Conservation (phyloP, 805 yeast species). For the Grigorovia jiainica region DNA sequence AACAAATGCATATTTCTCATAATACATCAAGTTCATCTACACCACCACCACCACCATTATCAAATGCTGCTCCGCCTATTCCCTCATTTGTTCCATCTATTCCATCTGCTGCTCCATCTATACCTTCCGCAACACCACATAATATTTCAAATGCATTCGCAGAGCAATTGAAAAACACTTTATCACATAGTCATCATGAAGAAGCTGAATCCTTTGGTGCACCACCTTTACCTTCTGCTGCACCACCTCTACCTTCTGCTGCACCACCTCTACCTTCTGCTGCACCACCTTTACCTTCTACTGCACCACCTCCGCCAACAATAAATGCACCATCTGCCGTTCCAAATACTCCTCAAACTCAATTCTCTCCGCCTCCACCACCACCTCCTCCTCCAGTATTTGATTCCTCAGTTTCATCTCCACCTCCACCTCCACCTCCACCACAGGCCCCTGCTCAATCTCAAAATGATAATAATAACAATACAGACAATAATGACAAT, state of each 20-base stretch:
- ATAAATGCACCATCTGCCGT: constrained; percentile 7
- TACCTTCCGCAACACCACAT: constrained; percentile 14
- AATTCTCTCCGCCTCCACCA: neutral
- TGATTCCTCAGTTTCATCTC: no score
- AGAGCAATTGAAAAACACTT: no score
- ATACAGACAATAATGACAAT: neutral
- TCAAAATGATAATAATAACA: constrained; percentile 6
- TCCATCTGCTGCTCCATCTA: constrained; percentile 18
- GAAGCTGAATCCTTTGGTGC: no score
- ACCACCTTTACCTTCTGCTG: constrained; percentile 20
- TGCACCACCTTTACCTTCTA: constrained; percentile 7
- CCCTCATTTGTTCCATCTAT: constrained; percentile 27
- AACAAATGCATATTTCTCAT: constrained; percentile 10
- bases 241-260: constrained; percentile 6
- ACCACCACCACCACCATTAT: constrained; percentile 12
- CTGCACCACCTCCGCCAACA: constrained; percentile 9
- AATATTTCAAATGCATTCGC: constrained; percentile 5
- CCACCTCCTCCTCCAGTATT: neutral
- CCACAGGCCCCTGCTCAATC: constrained; percentile 16
- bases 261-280: constrained; percentile 8
- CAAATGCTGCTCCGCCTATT: constrained; percentile 21
- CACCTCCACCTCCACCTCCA: constrained; percentile 13
- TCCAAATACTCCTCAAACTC: neutral
- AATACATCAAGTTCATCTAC: constrained; percentile 8
- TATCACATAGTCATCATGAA: no score